Base-by-base conservation (phyloP, 2,329 filamentous ascomycete species). In the Teratosphaeria zuluensis region DNA sequence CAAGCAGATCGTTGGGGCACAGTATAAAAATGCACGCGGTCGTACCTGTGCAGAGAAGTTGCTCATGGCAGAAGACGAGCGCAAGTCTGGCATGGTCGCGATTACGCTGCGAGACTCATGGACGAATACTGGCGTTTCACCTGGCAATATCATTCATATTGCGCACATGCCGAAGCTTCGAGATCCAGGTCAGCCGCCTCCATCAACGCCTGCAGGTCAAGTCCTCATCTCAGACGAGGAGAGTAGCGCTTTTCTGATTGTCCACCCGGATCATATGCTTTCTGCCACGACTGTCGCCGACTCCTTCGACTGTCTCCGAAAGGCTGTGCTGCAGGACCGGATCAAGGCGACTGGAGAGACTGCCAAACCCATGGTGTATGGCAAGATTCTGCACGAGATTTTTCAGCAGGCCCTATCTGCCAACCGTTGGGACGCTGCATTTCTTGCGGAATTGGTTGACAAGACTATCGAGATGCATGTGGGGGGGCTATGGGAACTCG, bases 221-320 rank as follows among this genome's bases (percentile, higher is more conserved):
- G 95, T 92, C 70, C 76, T 95, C 53, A 81, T 97, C 33, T 64
- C 62, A 69, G 90, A 97, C 71, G 79, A 82, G 2, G 81, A 87
- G 55, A 90, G 92, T 66, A 70, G 68, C 54, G 63, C 67, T 6
- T 88, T 97, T 73, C 77, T 99, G 55, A 91, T 99, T 59, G 76
- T 99, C 14, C 92, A 99, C 69, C 94, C 94, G 0, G 94, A 99
- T 69, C 92, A 97, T 74, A 82, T 99, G 35, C 88, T 99, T 56
- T 97, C 94, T 2, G 88, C 94, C 2, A 97, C 94, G 0, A 90
- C 95, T 4, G 88, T 99, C 51, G 92, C 91, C n/a, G 94, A 99
- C 73, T 96, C 94, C 0, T 96, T 97, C 71, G 87, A 86, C 28
- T 99, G 94, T 70, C 86, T 89, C 70, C 87, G 94, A 19, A 87